Percentiles rank a stretch among this genome's conserved stretches.
Conservation (phyloP, 805 yeast species). For the Torulaspora delbrueckii region DNA sequence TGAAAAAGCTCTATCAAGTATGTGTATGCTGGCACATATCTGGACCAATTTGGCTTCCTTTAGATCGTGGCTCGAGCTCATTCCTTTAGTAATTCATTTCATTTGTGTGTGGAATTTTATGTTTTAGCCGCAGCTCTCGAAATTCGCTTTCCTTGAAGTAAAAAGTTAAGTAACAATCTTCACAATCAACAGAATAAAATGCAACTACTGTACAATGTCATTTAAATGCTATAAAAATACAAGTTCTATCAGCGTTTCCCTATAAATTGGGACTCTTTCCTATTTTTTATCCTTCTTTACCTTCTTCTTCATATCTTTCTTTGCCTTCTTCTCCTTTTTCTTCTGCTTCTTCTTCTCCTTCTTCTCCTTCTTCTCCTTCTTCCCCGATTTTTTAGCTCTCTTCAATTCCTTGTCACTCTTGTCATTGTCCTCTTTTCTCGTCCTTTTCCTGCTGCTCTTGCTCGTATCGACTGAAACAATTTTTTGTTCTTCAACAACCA, state of each 20-base stretch:
- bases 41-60: too few species aligned
- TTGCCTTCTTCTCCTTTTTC: conserved; percentile 15
- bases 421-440: conserved; percentile 21
- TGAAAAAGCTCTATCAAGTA: background rate
- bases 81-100: too few species aligned
- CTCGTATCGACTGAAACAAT: conserved; percentile 6
- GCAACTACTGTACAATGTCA: conserved; percentile 3
- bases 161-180: background rate
- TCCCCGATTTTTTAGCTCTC: conserved; percentile 20
- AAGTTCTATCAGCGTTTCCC: background rate
- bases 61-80: too few species aligned
- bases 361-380: conserved; percentile 16
- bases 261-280: conserved; percentile 4
- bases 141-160: background rate
- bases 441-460: conserved; percentile 11
- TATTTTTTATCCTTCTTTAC: conserved; percentile 12
- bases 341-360: conserved; percentile 13
- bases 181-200: background rate
- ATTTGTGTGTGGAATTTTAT: too few species aligned
- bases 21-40: too few species aligned
- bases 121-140: too few species aligned
- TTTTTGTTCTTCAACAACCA: conserved; percentile 7
- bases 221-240: background rate
- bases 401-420: conserved; percentile 22
- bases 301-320: conserved; percentile 23